Evolutionary conservation across 352 stramenopile genomes (phyloP).

Genomic region (Thraustochytrium striatum): DNA sequence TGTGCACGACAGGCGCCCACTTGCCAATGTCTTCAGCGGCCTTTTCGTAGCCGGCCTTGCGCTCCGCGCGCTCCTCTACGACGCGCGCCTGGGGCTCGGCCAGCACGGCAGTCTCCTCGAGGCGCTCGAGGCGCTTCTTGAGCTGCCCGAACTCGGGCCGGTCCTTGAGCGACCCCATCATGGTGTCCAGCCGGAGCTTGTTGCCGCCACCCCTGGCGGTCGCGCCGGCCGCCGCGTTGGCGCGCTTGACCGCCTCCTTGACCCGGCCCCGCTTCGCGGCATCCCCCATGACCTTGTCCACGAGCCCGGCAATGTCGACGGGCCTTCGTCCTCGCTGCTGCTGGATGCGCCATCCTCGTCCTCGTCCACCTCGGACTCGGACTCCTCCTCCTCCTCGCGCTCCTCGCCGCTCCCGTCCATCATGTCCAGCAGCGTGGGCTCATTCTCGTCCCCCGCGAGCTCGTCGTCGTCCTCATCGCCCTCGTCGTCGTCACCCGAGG

Average conservation of each 20-base stretch:
- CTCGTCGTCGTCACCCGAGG: too few relatives aligned
- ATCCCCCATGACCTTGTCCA: slow-evolving; percentile 61
- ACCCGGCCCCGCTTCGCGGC: slow-evolving; percentile 58
- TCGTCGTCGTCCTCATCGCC: slow-evolving; percentile 50
- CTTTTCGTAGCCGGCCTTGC: slow-evolving; percentile 67
- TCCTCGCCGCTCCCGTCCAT: slow-evolving; percentile 29
- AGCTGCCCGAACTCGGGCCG: slow-evolving; percentile 50
- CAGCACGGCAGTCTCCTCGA: background rate
- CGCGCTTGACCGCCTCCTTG: slow-evolving; percentile 55
- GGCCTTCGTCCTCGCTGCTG: slow-evolving; percentile 54
- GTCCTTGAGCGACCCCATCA: background rate
- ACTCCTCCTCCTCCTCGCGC: slow-evolving; percentile 48
- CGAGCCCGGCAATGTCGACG: slow-evolving; percentile 61
- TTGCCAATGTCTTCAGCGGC: slow-evolving; percentile 74
- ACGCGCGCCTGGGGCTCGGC: background rate
- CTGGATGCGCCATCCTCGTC: slow-evolving; percentile 62
- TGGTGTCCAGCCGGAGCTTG: slow-evolving; percentile 27
- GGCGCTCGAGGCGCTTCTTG: slow-evolving; percentile 63
- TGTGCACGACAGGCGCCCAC: slow-evolving; percentile 72
- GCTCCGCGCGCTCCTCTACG: slow-evolving; percentile 31
- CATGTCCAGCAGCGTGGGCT: slow-evolving; percentile 28
- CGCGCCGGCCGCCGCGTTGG: slow-evolving; percentile 49
- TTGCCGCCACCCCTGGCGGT: slow-evolving; percentile 54
- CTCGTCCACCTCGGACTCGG: slow-evolving; percentile 50
- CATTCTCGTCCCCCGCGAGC: slow-evolving; percentile 24